Percentiles rank a stretch among this genome's conserved stretches.
Evolutionary conservation across 306 rosid species (phyloP).

Genomic region (Pterocarpus macrocarpus): DNA sequence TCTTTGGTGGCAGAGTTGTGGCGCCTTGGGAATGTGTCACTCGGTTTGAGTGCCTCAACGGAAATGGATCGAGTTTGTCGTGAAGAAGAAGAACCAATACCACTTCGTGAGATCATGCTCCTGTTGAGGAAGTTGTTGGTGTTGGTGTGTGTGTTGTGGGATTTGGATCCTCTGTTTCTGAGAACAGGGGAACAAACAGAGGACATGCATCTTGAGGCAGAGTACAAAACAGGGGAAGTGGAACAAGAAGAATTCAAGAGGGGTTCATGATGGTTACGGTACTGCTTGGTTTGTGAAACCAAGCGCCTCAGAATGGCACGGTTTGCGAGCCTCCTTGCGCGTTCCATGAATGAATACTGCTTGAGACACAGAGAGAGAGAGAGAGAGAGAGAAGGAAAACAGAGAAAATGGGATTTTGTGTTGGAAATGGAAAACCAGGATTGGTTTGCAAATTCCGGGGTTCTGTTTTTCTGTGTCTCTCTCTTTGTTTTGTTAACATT

Average conservation of each 20-base stretch:
- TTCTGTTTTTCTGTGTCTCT: neutral
- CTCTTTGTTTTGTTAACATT: constrained; percentile 33
- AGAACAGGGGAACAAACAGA: constrained; percentile 68
- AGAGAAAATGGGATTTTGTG: constrained; percentile 25
- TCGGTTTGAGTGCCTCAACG: constrained; percentile 81
- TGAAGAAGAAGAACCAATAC: constrained; percentile 30
- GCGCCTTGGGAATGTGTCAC: constrained; percentile 93
- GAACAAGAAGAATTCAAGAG: constrained; percentile 47
- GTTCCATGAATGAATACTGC: constrained; percentile 76
- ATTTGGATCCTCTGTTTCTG: constrained; percentile 51
- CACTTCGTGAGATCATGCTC: constrained; percentile 40
- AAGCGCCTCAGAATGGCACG: constrained; percentile 87
- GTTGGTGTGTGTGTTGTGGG: constrained; percentile 27
- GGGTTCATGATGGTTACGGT: constrained; percentile 61
- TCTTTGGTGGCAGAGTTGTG: constrained; percentile 96
- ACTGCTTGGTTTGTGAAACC: constrained; percentile 77
- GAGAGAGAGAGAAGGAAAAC: neutral
- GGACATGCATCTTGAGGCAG: constrained; percentile 77
- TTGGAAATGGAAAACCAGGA: neutral
- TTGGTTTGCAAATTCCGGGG: neutral
- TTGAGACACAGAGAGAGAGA: neutral
- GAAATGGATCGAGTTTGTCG: constrained; percentile 78
- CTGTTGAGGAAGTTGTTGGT: constrained; percentile 16
- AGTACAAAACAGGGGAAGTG: constrained; percentile 62
- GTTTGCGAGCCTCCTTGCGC: constrained; percentile 91